phyloP scores from a whole-genome alignment of 2,329 filamentous ascomycete species.

The Diaporthe ampelina region DNA sequence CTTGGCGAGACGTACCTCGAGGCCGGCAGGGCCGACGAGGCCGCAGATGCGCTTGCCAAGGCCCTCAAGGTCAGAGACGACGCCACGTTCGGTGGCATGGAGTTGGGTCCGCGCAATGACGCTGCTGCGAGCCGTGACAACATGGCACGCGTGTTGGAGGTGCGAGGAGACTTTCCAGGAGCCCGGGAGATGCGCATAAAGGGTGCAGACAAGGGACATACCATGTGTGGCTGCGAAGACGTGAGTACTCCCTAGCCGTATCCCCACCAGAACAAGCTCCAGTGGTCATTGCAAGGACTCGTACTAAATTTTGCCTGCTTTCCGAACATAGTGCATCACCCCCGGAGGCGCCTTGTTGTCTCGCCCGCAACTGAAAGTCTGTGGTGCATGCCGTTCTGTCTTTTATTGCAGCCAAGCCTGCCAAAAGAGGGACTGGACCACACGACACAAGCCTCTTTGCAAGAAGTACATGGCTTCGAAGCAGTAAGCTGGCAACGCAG shows the following conservation, averaged over 20 bases:
- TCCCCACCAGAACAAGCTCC: background rate
- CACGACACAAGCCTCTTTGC: too few species aligned
- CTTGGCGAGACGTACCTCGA: conserved; percentile 15
- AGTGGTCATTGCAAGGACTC: too few species aligned
- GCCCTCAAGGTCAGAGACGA: conserved; percentile 22
- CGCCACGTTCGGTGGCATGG: conserved; percentile 2
- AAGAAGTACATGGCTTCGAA: too few species aligned
- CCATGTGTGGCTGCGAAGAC: background rate
- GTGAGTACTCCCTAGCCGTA: background rate
- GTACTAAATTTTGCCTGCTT: background rate
- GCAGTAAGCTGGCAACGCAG: too few species aligned
- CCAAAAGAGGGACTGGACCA: too few species aligned
- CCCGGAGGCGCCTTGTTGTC: too few species aligned
- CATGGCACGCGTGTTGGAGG: conserved; percentile 32
- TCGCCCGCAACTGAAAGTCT: too few species aligned
- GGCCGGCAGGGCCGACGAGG: conserved; percentile 14
- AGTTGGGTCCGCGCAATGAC: conserved; percentile 4
- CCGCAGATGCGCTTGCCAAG: conserved; percentile 8
- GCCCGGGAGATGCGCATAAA: conserved; percentile 25
- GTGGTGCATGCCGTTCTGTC: too few species aligned
- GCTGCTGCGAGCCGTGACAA: conserved; percentile 27
- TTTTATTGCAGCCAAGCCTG: too few species aligned
- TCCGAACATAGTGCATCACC: background rate
- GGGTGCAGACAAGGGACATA: conserved; percentile 16
- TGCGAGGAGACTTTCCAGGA: background rate